Evolutionary conservation across 148 eudicot species (phyloP).

Genomic region (Persicaria maculosa): DNA sequence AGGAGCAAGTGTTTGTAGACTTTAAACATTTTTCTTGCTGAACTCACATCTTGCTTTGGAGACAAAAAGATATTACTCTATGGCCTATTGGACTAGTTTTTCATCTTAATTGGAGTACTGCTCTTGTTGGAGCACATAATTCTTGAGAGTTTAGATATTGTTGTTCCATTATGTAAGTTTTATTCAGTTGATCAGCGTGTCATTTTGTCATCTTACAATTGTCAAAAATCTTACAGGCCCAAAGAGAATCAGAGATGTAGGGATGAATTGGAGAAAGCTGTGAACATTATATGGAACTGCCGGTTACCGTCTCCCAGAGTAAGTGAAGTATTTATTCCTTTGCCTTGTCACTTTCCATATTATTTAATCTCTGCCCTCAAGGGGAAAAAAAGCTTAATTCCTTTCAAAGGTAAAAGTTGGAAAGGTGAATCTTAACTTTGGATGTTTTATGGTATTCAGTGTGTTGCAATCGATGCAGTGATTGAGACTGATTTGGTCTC

Average conservation of each 20-base stretch:
- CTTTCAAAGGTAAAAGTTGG: not conserved
- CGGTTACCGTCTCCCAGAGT: constrained; percentile 96
- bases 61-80: too few relatives aligned
- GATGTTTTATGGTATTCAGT: constrained; percentile 32
- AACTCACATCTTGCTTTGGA: too few relatives aligned
- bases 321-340: constrained; percentile 20
- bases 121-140: too few relatives aligned
- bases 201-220: not conserved
- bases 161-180: not conserved
- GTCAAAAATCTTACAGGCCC: constrained; percentile 42
- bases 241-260: constrained; percentile 75
- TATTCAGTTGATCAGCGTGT: not conserved
- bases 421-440: not conserved
- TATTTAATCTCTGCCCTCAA: not conserved
- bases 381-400: not conserved
- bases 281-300: constrained; percentile 94
- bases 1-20: too few relatives aligned
- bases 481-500: constrained; percentile 71
- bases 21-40: too few relatives aligned
- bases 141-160: not conserved
- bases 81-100: too few relatives aligned
- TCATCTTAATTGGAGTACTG: too few relatives aligned
- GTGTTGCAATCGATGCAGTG: constrained; percentile 92
- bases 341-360: not conserved
- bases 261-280: constrained; percentile 85